phyloP scores from a whole-genome alignment of 2,329 filamentous ascomycete genomes.

The Blastomyces parvus region DNA sequence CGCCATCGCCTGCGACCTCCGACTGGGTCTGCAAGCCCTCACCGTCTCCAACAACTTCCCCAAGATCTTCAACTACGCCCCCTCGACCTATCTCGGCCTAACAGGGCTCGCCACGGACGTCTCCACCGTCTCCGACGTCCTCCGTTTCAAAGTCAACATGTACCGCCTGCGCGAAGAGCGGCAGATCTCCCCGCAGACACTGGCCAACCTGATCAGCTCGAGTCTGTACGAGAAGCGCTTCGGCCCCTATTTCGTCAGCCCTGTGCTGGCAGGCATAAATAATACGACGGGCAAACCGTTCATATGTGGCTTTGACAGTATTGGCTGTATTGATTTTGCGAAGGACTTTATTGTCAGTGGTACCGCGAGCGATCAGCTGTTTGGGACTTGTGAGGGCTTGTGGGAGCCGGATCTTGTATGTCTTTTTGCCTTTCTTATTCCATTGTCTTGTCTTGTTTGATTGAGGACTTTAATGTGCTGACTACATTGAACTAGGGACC shows the following conservation, averaged over 20 bases:
- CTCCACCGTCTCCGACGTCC: constrained; percentile 85
- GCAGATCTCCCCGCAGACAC: constrained; percentile 84
- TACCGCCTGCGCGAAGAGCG: constrained; percentile 98
- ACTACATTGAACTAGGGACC: constrained; percentile 50
- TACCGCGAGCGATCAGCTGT: constrained; percentile 92
- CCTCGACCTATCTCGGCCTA: constrained; percentile 84
- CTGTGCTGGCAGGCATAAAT: constrained; percentile 90
- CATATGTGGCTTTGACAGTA: constrained; percentile 98
- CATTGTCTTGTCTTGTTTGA: not conserved
- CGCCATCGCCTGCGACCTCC: constrained; percentile 97
- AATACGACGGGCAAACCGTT: constrained; percentile 90
- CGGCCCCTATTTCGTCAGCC: constrained; percentile 91
- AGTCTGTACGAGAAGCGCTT: constrained; percentile 92
- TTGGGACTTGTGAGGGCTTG: constrained; percentile 94
- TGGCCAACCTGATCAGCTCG: constrained; percentile 89
- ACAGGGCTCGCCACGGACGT: constrained; percentile 96
- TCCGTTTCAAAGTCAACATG: constrained; percentile 99
- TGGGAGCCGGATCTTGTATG: constrained; percentile 95
- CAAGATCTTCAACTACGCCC: constrained; percentile 95
- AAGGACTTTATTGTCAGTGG: constrained; percentile 99
- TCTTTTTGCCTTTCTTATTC: constrained; percentile 16
- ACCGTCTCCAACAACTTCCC: constrained; percentile 99
- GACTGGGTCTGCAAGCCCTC: constrained; percentile 88
- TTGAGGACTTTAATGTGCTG: not conserved
- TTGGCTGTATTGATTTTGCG: constrained; percentile 98